These are phyloP conservation scores for Phytophthora lateralis DNA, from an alignment of 352 stramenopile species.

Conservation along the genomic window DNA sequence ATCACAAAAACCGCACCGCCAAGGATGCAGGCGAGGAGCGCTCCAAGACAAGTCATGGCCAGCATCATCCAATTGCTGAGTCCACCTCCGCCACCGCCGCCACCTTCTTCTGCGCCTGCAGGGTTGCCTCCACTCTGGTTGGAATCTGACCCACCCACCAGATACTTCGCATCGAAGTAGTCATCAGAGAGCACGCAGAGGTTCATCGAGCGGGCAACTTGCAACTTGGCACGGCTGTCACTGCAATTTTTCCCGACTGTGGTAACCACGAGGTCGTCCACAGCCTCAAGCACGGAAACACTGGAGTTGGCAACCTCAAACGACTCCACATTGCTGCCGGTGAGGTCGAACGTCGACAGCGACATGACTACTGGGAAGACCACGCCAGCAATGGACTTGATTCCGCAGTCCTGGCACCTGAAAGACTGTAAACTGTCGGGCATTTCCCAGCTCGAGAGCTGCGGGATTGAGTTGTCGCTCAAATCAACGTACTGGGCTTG, in stretches of 20 bases:
- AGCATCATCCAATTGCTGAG: constrained; percentile 53
- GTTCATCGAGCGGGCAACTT: constrained; percentile 30
- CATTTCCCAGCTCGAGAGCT: constrained; percentile 37
- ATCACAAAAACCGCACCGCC: constrained; percentile 37
- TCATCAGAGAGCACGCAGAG: constrained; percentile 40
- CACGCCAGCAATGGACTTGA: constrained; percentile 33
- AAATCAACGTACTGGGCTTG: constrained; percentile 33
- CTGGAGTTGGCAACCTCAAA: constrained; percentile 45
- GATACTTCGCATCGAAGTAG: constrained; percentile 38
- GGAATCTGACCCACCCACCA: constrained; percentile 16
- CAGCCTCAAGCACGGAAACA: constrained; percentile 27
- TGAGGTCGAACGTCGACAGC: constrained; percentile 38
- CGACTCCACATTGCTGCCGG: constrained; percentile 30
- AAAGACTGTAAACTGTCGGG: constrained; percentile 38
- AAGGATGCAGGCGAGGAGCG: constrained; percentile 33
- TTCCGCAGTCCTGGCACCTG: constrained; percentile 37
- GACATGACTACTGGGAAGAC: constrained; percentile 29
- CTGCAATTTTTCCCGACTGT: constrained; percentile 32
- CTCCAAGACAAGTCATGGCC: constrained; percentile 41
- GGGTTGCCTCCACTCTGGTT: constrained; percentile 6
- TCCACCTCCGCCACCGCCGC: constrained; percentile 6
- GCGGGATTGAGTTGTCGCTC: constrained; percentile 35
- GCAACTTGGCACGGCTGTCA: constrained; percentile 24
- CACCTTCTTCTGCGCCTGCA: neutral
- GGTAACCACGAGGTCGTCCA: constrained; percentile 38